phyloP scores from a whole-genome alignment of 345 rosid genomes.

The Heritiera littoralis region DNA sequence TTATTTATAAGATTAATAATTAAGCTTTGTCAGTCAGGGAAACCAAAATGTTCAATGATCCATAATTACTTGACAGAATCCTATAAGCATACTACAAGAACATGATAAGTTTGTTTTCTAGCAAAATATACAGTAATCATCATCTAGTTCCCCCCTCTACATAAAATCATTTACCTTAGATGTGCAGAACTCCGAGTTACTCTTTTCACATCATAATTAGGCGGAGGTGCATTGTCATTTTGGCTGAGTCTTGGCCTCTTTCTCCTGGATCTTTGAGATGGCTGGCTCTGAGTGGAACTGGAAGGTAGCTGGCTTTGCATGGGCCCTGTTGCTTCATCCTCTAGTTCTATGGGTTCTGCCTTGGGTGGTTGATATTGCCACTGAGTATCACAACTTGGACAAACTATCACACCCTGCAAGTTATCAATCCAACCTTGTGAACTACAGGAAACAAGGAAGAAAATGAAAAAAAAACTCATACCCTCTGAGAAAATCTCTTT shows the following conservation, averaged over 20 bases:
- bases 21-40: no score
- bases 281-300: conserved; percentile 2
- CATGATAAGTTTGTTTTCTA: not conserved
- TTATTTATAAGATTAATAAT: no score
- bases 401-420: conserved; percentile 53
- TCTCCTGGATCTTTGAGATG: conserved; percentile 38
- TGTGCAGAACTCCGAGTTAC: conserved; percentile 51
- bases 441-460: not conserved
- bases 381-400: conserved; percentile 63
- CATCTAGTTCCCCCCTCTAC: not conserved
- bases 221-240: conserved; percentile 25
- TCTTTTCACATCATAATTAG: conserved; percentile 43
- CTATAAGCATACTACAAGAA: not conserved
- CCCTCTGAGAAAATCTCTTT: conserved; percentile 56
- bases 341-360: conserved; percentile 51
- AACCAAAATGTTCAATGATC: no score
- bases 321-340: conserved; percentile 26
- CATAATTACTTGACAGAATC: no score
- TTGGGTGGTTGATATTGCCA: conserved; percentile 52
- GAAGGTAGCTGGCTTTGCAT: conserved; percentile 34
- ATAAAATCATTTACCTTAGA: conserved; percentile 29
- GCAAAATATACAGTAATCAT: conserved; percentile 7
- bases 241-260: conserved; percentile 37
- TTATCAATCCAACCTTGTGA: conserved; percentile 2
- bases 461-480: conserved; percentile 23